Evolutionary conservation across 345 rosid genomes (phyloP), one percentile per base, ranked within the genome.

Genomic region (Linum trigynum): DNA sequence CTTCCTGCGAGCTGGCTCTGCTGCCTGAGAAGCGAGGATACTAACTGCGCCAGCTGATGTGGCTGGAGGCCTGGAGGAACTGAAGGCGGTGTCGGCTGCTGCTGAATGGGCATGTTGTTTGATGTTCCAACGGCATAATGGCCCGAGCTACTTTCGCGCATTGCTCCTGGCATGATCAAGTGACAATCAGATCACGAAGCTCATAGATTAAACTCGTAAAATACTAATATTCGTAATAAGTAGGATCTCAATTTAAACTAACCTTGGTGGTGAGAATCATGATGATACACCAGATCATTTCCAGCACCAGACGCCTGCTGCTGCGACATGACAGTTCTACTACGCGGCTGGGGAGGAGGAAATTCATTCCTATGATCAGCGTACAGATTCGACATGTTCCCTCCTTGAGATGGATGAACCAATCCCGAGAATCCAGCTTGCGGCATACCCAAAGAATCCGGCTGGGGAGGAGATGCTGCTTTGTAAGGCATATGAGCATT

Each of bases 11-110:
- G 61, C 50, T 78, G 89, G 66, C 78, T 62, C 71, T 82, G 88
- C 72, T 83, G 91, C 65, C 88, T 88, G 15, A 82, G 77, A 69
- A 84, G 80, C 67, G 90, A 81, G 16, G 92, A 84, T 32, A 87
- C 83, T 72, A 91, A 67, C 57, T 85, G 92, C 40, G 92, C 82
- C 72, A 91, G 82, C 66, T 79, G 96, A 61, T 85, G 90, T 23
- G 91, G 83, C 70, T 84, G 84, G 71, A 90, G 72, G 58, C 65
- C 65, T 35, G 40, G 40, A 39, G 65, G 40, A 9, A 23, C 15
- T 5, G 76, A 78, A 59, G 53, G 70, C 36, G 84, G 62, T 65
- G 79, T 82, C 0, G 73, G 71, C 63, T 85, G 95, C 32, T 23
- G 32, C 36, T 61, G 86, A 64, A 65, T 45, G 58, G 72, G 57